Evolutionary conservation across 768 basidiomycete species (phyloP).

Genomic region (Collybia mongolica): DNA sequence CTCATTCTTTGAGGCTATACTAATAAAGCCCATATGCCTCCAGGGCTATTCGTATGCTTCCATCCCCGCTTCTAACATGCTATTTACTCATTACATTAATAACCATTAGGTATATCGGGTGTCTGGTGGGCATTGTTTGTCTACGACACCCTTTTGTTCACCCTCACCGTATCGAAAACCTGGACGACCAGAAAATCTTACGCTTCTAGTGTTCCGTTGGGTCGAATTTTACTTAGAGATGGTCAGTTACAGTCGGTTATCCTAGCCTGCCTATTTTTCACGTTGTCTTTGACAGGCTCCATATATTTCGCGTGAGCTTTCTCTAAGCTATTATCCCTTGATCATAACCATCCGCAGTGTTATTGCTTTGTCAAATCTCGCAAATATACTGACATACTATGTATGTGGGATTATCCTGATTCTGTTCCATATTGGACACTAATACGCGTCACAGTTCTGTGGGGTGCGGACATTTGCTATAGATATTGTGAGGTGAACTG

Average conservation of each 20-base stretch:
- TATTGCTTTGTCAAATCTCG: slow-evolving; percentile 45
- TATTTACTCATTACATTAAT: too few relatives aligned
- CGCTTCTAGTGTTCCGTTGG: not conserved
- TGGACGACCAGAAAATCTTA: not conserved
- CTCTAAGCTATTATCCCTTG: not conserved
- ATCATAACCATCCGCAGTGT: slow-evolving; percentile 24
- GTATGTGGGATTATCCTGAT: slow-evolving; percentile 1
- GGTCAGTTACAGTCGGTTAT: not conserved
- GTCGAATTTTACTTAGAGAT: not conserved
- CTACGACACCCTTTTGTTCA: not conserved
- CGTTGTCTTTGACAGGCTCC: not conserved
- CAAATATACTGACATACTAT: slow-evolving; percentile 38
- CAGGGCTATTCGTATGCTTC: slow-evolving; percentile 1
- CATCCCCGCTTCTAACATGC: not conserved
- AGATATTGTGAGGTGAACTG: not conserved
- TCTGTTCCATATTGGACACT: not conserved
- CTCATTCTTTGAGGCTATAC: not conserved
- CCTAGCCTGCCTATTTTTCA: not conserved
- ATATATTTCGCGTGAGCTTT: not conserved
- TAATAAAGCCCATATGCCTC: not conserved
- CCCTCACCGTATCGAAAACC: not conserved
- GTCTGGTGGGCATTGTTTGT: not conserved
- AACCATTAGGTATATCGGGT: not conserved
- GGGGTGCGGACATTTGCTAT: not conserved
- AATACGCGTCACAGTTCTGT: not conserved